Evolutionary conservation across 495 filamentous ascomycete genomes (phyloP).

Genomic region (Aspergillus nidulans): DNA sequence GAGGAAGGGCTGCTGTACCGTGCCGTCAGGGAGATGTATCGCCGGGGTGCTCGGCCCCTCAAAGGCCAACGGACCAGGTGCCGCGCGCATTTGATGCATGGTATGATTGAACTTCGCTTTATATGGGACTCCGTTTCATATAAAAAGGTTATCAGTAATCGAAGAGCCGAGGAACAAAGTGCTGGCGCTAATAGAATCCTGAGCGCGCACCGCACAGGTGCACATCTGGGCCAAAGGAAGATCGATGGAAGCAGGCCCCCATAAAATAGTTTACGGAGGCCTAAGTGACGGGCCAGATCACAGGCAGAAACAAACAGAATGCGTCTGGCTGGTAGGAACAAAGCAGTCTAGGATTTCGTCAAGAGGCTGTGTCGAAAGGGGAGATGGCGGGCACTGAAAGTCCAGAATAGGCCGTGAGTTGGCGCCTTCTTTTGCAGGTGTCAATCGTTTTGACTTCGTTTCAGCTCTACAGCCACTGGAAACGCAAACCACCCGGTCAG

Average conservation of each 20-base stretch:
- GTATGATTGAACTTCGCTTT: background rate
- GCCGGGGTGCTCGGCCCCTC: slow-evolving; percentile 28
- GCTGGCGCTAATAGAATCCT: slow-evolving; percentile 7
- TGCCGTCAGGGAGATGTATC: slow-evolving; percentile 29
- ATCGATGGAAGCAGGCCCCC: slow-evolving; percentile 4
- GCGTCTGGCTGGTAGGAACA: background rate
- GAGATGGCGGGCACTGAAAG: background rate
- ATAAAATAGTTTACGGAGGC: slow-evolving; percentile 11
- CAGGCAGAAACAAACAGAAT: slow-evolving; percentile 9
- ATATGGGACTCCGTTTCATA: background rate
- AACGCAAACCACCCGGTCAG: background rate
- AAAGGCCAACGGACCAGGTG: slow-evolving; percentile 18
- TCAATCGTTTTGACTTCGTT: background rate
- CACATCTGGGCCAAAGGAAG: slow-evolving; percentile 12
- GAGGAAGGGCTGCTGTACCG: slow-evolving; percentile 15
- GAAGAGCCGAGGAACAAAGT: background rate
- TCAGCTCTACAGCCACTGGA: too few relatives aligned
- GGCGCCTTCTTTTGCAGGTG: slow-evolving; percentile 8
- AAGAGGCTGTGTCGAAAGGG: slow-evolving; percentile 12
- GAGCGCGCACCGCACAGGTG: slow-evolving; percentile 8
- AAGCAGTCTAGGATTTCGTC: background rate
- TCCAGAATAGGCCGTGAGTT: background rate
- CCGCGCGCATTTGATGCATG: slow-evolving; percentile 26
- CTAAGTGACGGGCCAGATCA: background rate
- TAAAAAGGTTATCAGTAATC: background rate